phyloP scores from a whole-genome alignment of 495 filamentous ascomycete species.

The Talaromyces wortmannii region DNA sequence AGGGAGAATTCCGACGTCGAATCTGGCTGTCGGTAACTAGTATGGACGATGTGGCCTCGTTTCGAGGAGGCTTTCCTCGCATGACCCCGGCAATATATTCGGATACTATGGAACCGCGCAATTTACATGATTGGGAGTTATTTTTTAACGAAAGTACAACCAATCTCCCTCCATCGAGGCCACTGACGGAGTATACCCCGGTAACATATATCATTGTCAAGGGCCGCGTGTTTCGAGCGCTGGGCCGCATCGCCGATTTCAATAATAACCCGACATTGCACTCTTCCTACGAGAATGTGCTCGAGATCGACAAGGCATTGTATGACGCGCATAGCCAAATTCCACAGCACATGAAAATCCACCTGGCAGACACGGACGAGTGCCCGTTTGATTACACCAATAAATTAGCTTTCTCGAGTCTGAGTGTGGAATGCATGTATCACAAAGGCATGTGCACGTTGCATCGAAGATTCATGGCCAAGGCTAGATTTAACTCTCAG shows the following conservation, averaged over 20 bases:
- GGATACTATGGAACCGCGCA: conserved; percentile 80
- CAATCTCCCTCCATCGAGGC: conserved; percentile 66
- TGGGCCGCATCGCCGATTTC: conserved; percentile 52
- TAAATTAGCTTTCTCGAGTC: neutral
- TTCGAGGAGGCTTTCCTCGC: conserved; percentile 76
- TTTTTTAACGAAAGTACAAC: conserved; percentile 67
- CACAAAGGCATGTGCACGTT: conserved; percentile 4
- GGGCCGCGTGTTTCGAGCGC: conserved; percentile 53
- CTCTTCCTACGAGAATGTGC: conserved; percentile 69
- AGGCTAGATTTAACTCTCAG: conserved; percentile 1
- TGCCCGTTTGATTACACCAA: too few species aligned
- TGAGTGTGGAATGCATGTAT: conserved; percentile 1
- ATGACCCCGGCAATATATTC: conserved; percentile 82
- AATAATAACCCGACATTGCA: conserved; percentile 22
- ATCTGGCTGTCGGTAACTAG: conserved; percentile 81
- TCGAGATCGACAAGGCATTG: conserved; percentile 59
- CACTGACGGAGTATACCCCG: conserved; percentile 70
- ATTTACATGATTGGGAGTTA: conserved; percentile 84
- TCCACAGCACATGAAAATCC: neutral
- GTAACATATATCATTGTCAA: conserved; percentile 86
- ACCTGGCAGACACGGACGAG: neutral
- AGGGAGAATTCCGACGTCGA: conserved; percentile 85
- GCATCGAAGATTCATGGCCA: conserved; percentile 1
- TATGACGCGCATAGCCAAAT: neutral
- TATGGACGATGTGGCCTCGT: conserved; percentile 81